Percentiles rank a stretch among this genome's conserved stretches.
Evolutionary conservation across 2,329 filamentous ascomycete genomes (phyloP).

Genomic region (Aschersonia sp.): DNA sequence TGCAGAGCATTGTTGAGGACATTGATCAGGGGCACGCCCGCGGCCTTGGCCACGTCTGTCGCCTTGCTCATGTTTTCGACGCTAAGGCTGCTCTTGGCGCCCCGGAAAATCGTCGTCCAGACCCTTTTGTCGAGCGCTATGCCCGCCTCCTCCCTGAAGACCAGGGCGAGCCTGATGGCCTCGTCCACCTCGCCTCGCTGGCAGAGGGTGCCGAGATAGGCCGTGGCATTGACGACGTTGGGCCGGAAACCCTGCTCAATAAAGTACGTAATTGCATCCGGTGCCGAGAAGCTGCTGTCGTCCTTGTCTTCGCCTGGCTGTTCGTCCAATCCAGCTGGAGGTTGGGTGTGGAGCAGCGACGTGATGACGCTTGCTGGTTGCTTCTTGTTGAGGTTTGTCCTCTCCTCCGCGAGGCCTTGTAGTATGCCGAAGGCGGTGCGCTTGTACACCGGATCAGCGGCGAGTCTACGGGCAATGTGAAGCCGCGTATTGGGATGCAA

Average conservation of each 20-base stretch:
- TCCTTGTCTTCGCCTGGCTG: slow-evolving; percentile 2
- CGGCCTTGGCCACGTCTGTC: slow-evolving; percentile 28
- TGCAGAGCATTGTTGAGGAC: slow-evolving; percentile 29
- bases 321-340: slow-evolving; percentile 4
- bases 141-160: slow-evolving; percentile 23
- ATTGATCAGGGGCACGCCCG: slow-evolving; percentile 24
- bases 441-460: slow-evolving; percentile 23
- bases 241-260: slow-evolving; percentile 46
- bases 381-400: slow-evolving; percentile 29
- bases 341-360: slow-evolving; percentile 32
- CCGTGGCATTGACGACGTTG: slow-evolving; percentile 48
- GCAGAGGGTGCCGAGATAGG: slow-evolving; percentile 58
- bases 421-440: slow-evolving; percentile 27
- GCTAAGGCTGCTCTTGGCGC: slow-evolving; percentile 46
- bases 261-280: slow-evolving; percentile 24
- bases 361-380: slow-evolving; percentile 41
- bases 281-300: slow-evolving; percentile 12
- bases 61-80: slow-evolving; percentile 30
- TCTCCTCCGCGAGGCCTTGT: slow-evolving; percentile 17
- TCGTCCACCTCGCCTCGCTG: slow-evolving; percentile 26
- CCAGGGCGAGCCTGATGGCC: slow-evolving; percentile 17
- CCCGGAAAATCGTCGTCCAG: slow-evolving; percentile 55
- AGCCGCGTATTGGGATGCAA: slow-evolving; percentile 29
- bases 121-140: slow-evolving; percentile 51
- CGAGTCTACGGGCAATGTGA: slow-evolving; percentile 32